Evolutionary conservation across 805 yeast species (phyloP).

Genomic region (Candida yuanshanica): DNA sequence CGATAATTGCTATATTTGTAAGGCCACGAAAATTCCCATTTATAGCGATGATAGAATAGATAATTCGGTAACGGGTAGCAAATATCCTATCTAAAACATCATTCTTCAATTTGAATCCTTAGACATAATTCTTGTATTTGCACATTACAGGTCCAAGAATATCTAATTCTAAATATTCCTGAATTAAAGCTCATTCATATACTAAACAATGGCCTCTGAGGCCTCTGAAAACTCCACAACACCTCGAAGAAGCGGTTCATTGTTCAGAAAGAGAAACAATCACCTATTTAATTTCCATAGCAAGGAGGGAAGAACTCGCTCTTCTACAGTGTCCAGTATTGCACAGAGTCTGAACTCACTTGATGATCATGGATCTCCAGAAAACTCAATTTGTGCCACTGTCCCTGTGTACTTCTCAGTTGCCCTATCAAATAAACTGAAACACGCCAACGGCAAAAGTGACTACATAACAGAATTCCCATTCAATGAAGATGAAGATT

Average conservation of each 20-base stretch:
- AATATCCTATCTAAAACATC: neutral
- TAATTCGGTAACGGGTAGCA: neutral
- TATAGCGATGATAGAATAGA: neutral
- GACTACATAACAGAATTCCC: neutral
- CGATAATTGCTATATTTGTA: neutral
- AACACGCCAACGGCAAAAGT: neutral
- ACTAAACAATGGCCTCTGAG: neutral
- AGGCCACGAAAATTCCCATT: neutral
- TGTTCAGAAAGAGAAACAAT: neutral
- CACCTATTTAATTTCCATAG: neutral
- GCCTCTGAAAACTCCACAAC: neutral
- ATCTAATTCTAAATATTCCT: neutral
- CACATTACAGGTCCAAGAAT: no score
- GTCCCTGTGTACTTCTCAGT: constrained; percentile 1
- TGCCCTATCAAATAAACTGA: neutral
- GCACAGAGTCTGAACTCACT: constrained; percentile 13
- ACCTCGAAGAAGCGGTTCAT: neutral
- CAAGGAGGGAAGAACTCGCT: neutral
- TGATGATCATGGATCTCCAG: constrained; percentile 10
- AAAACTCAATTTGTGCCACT: constrained; percentile 6
- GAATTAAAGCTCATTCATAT: neutral
- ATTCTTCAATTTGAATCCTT: no score
- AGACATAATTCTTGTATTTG: no score
- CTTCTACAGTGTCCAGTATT: neutral
- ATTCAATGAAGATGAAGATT: constrained; percentile 27